Conservation (phyloP, 73 alveolate genomes). For the Paramecium biaurelia region DNA sequence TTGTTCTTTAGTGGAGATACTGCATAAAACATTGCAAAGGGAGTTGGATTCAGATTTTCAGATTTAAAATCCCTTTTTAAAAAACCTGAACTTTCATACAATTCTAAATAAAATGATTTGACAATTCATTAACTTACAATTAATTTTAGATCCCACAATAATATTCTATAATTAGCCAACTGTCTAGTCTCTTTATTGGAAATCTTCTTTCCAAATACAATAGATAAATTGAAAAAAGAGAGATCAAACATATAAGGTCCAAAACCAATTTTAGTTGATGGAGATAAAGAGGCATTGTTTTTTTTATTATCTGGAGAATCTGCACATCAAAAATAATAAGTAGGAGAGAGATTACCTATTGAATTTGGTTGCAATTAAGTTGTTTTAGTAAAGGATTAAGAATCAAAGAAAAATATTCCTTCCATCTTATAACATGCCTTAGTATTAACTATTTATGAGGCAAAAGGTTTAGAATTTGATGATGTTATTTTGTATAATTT, state of each 20-base stretch:
- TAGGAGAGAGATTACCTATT: conserved; percentile 40
- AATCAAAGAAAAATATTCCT: conserved; percentile 72
- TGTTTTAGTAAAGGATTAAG: conserved; percentile 81
- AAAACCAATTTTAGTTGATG: conserved; percentile 69
- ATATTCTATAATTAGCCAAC: conserved; percentile 82
- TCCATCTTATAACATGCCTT: conserved; percentile 77
- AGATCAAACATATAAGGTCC: conserved; percentile 74
- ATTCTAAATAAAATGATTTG: conserved; percentile 10
- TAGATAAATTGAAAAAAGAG: conserved; percentile 82
- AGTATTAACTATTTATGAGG: conserved; percentile 85
- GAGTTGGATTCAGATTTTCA: conserved; percentile 87
- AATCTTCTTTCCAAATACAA: conserved; percentile 81
- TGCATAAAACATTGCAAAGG: conserved; percentile 90
- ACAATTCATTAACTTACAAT: conserved; percentile 34
- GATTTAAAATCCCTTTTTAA: conserved; percentile 74
- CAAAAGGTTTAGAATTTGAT: conserved; percentile 92
- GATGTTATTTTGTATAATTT: conserved; percentile 83
- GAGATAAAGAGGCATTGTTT: conserved; percentile 54
- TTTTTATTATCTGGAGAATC: conserved; percentile 24
- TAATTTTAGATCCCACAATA: conserved; percentile 86
- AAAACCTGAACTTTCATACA: neutral
- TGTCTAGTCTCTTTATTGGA: conserved; percentile 76
- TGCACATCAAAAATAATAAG: neutral
- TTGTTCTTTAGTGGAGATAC: conserved; percentile 91
- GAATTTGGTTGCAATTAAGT: conserved; percentile 88